Evolutionary conservation across 2,329 filamentous ascomycete species (phyloP).

Genomic region (Paraphoma chrysanthemicola): DNA sequence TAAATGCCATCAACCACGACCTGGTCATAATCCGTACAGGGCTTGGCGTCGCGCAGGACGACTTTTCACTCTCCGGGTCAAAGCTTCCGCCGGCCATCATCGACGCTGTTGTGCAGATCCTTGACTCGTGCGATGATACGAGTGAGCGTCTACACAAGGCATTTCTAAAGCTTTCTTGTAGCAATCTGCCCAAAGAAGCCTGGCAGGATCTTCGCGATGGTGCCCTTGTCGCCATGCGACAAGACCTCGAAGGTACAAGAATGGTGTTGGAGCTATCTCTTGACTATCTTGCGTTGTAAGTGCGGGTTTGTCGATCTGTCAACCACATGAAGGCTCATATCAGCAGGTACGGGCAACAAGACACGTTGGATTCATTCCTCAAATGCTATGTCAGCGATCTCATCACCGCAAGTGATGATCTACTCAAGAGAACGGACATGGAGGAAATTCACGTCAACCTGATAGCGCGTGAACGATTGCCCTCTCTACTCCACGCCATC

Average conservation of each 20-base stretch:
- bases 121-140: constrained; percentile 37
- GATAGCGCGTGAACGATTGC: constrained; percentile 30
- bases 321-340: constrained; percentile 4
- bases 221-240: constrained; percentile 21
- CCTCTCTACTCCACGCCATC: constrained; percentile 30
- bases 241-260: constrained; percentile 35
- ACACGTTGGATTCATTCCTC: constrained; percentile 26
- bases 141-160: constrained; percentile 37
- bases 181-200: constrained; percentile 23
- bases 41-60: constrained; percentile 41
- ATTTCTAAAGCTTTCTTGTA: constrained; percentile 36
- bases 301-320: background rate
- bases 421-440: constrained; percentile 32
- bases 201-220: constrained; percentile 30
- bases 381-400: constrained; percentile 21
- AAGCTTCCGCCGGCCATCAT: constrained; percentile 29
- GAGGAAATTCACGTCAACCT: constrained; percentile 33
- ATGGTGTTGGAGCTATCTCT: constrained; percentile 38
- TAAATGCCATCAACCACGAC: constrained; percentile 39
- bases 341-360: constrained; percentile 25
- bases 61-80: constrained; percentile 29
- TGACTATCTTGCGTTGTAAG: constrained; percentile 40
- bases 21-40: constrained; percentile 41
- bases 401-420: constrained; percentile 24
- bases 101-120: constrained; percentile 34